phyloP scores from a whole-genome alignment of 768 basidiomycete species.

The Dentipellis sp. region DNA sequence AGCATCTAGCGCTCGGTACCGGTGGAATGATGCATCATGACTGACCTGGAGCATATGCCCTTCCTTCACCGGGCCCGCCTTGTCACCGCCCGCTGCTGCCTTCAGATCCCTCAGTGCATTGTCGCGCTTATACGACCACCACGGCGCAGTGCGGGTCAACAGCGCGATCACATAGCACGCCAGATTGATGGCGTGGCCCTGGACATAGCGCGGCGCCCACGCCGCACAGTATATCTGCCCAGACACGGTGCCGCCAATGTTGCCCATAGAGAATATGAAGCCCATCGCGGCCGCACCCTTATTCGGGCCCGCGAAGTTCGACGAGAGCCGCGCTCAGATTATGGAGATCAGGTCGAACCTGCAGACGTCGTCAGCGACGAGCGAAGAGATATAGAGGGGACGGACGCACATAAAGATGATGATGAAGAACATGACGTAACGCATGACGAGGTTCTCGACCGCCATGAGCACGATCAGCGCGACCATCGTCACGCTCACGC shows the following conservation, averaged over 20 bases:
- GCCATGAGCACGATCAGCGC: constrained; percentile 24
- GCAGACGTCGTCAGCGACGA: background rate
- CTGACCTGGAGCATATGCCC: too few species aligned
- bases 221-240: constrained; percentile 22
- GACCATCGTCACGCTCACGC: constrained; percentile 15
- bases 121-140: too few species aligned
- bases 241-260: constrained; percentile 22
- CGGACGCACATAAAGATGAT: constrained; percentile 23
- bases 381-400: background rate
- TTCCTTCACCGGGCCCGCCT: too few species aligned
- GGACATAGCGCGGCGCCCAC: constrained; percentile 24
- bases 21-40: too few species aligned
- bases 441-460: constrained; percentile 18
- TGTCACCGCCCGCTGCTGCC: too few species aligned
- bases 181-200: constrained; percentile 24
- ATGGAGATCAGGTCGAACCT: constrained; percentile 22
- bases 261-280: constrained; percentile 23
- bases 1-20: too few species aligned
- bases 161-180: too few species aligned
- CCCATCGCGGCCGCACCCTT: constrained; percentile 24
- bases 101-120: too few species aligned
- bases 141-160: too few species aligned
- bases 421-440: constrained; percentile 26
- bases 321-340: constrained; percentile 19
- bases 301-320: constrained; percentile 20